Base-by-base conservation (phyloP, 441 rosid species). In the Brassica hybrid region DNA sequence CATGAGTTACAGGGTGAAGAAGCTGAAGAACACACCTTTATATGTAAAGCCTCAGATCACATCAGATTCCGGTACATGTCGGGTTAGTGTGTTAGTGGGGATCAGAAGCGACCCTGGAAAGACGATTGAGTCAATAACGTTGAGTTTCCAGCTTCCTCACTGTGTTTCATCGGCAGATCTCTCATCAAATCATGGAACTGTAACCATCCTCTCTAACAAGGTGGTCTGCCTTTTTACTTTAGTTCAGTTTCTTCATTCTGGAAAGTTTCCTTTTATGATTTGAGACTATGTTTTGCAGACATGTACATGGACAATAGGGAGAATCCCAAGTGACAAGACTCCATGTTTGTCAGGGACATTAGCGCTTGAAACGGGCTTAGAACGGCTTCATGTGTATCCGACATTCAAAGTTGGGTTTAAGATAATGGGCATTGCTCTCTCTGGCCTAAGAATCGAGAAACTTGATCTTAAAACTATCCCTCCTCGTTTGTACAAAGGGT, bases 1-100 rank as follows among this genome's bases (percentile, higher is more conserved):
- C 83, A 91, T 95, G 98, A 91, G 90, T 85, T 95, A 95, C 91
- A 93, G 98, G 83, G 92, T 93, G 80, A 92, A 81, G 83, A 92
- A 88, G 81, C 90, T 95, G 84, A 95, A 92, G 88, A 86, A 84
- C 73, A 85, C 86, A 34, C 99, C 97, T 16, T 54, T 93, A 54
- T 95, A 95, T 65, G 89, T 95, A 43, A 95, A 92, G 86, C 99
- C 98, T 57, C 99, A 93, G 80, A 78, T 95, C 58, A 87, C 92
- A 64, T 89, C 97, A 25, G 88, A 89, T 72, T 85, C 85, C 1
- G 98, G 96, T 64, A 81, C 87, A 52, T 88, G 94, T 63, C 93
- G 91, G 23, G 32, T 93, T 54, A 92, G 89, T 60, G 83, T 92
- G 75, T 72, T 93, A 87, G 91, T 95, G 62, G 99, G 99, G 62